Base-by-base conservation (phyloP, 2,329 filamentous ascomycete species). In the Botrytis squamosa region DNA sequence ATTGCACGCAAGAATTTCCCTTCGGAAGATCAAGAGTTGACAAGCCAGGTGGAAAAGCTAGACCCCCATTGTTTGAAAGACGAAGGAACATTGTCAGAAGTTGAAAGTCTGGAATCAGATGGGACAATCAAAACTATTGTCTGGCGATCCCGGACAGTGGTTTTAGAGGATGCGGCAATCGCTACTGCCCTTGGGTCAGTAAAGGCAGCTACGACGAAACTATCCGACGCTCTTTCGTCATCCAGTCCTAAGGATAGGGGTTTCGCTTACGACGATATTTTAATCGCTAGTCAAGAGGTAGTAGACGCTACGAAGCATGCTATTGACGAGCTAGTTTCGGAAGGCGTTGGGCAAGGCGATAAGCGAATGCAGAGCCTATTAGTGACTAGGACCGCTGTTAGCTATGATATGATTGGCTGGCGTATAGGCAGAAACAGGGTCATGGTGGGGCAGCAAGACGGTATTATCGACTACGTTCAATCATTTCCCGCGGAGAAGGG, bases 331-430 rank as follows among this genome's bases (percentile, higher is more conserved):
- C 85, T 98, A 73, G 89, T 89, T 69, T 90, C 88, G 74, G 96
- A 99, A 81, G 93, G 94, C 1, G 89, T 97, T 22, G 88, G 93
- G 36, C 93, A 94, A 81, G 91, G 93, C 73, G 95, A 99, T 80
- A 84, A 89, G 52, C 90, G 94, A 73, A 94, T 99, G 90, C 96
- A 99, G 83, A 91, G 94, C 78, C 85, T 99, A 64, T 95, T 97
- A 77, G 92, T 99, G 74, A 97, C 95, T 5, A 92, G 93, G 75
- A 97, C 97, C 0, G 94, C 95, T 1, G 93, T 98, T 73, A 97
- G 96, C 82, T 98, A 97, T 82, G 93, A 93, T 77, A 90, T 98
- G 83, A 92, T 99, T 73, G 95, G 93, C 80, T 98, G 95, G 95
- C 89, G 96, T 81, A 93, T 98, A 76, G 95, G 95, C 40, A 91